phyloP scores from a whole-genome alignment of 2,329 filamentous ascomycete species.

The Thermochaetoides dissita region DNA sequence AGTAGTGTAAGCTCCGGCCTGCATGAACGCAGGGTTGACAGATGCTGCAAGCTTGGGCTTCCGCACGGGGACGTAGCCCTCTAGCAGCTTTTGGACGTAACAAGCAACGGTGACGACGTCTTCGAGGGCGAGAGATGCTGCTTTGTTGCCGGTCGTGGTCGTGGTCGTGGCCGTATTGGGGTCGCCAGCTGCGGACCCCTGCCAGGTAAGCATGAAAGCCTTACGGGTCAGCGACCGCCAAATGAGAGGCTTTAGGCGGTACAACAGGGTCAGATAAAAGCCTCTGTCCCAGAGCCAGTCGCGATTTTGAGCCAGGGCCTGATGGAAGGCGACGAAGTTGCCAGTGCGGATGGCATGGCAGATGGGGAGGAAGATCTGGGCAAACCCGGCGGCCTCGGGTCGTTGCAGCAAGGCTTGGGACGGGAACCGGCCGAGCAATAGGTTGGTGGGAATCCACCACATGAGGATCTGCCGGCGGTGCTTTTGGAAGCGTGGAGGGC shows the following conservation, averaged over 20 bases:
- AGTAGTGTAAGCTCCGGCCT: conserved; percentile 32
- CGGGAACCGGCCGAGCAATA: conserved; percentile 75
- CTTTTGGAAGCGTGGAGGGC: conserved; percentile 42
- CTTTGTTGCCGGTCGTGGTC: conserved; percentile 31
- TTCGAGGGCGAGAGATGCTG: conserved; percentile 57
- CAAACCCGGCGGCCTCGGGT: conserved; percentile 50
- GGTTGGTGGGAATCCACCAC: conserved; percentile 69
- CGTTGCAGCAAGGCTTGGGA: conserved; percentile 49
- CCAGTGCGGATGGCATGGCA: conserved; percentile 58
- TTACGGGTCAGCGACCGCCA: conserved; percentile 73
- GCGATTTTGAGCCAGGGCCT: conserved; percentile 45
- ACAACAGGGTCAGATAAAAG: conserved; percentile 60
- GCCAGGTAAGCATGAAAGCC: conserved; percentile 64
- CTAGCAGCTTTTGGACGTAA: conserved; percentile 50
- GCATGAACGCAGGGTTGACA: conserved; percentile 37
- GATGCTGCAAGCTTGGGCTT: conserved; percentile 17
- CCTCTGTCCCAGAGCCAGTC: conserved; percentile 65
- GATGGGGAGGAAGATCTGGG: conserved; percentile 61
- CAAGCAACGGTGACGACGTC: conserved; percentile 51
- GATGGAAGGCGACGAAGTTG: conserved; percentile 59
- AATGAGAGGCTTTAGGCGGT: conserved; percentile 65
- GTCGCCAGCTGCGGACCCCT: conserved; percentile 19
- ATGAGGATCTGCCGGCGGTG: conserved; percentile 72
- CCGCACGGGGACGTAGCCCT: conserved; percentile 38
- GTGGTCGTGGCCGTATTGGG: neutral